These are phyloP conservation scores for Pseudopithomyces chartarum DNA, from an alignment of 2,329 filamentous ascomycete species.

Conservation along the genomic window DNA sequence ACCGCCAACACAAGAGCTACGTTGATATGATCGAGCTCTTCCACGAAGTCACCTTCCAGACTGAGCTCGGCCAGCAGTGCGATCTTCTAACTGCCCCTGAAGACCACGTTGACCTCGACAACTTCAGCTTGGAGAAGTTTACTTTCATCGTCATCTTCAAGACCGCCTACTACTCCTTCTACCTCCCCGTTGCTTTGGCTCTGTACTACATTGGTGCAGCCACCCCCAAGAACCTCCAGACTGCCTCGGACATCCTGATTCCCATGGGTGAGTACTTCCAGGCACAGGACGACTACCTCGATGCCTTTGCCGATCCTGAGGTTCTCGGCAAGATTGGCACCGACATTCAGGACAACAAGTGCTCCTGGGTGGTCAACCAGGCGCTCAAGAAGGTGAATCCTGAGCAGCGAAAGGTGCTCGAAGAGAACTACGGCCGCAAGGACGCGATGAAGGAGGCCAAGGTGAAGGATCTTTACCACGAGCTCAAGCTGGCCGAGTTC, in stretches of 20 bases:
- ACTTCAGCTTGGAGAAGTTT: conserved; percentile 96
- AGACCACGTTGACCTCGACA: conserved; percentile 87
- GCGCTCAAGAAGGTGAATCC: conserved; percentile 79
- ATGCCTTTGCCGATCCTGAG: conserved; percentile 92
- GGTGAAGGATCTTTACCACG: conserved; percentile 87
- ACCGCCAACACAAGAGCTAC: conserved; percentile 85
- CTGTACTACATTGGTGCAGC: conserved; percentile 85
- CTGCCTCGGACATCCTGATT: conserved; percentile 89
- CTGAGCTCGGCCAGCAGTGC: conserved; percentile 91
- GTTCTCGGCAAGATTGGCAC: conserved; percentile 98
- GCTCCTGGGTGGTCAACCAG: conserved; percentile 97
- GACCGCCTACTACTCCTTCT: conserved; percentile 99
- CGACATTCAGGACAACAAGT: conserved; percentile 99
- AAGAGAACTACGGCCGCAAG: conserved; percentile 94
- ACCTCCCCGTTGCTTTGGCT: conserved; percentile 91
- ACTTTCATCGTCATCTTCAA: conserved; percentile 99
- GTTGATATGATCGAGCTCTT: conserved; percentile 93
- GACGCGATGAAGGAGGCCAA: conserved; percentile 79
- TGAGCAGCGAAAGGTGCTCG: conserved; percentile 85
- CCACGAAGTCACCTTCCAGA: conserved; percentile 92
- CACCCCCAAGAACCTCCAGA: conserved; percentile 85
- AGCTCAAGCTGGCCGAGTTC: conserved; percentile 79
- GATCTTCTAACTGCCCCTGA: conserved; percentile 96
- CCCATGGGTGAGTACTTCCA: conserved; percentile 99
- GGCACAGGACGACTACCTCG: conserved; percentile 97